Evolutionary conservation across 2,329 filamentous ascomycete species (phyloP), one percentile per base, ranked within the genome.

Genomic region (Metarhizium album): DNA sequence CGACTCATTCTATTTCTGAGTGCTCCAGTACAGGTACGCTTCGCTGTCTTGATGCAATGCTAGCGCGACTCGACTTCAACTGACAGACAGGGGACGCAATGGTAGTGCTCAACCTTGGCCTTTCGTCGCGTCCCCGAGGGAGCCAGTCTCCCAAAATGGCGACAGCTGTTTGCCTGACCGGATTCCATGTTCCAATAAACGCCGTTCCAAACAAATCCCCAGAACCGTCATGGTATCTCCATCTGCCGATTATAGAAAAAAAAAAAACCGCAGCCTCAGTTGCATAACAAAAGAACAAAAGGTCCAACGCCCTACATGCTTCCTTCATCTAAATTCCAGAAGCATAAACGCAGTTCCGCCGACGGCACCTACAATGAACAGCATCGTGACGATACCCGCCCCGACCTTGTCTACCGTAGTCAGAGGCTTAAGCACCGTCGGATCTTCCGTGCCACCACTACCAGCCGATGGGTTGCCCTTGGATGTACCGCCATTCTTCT

Each of bases 401-500:
- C 74, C 79, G 1, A 76, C 76, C 57, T 67, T 70, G 53, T 81
- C 78, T n/a, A 64, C 69, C 2, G 61, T 67, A 2, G 73, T 75
- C 51, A 82, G 75, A 62, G 56, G 54, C 35, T 50, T 55, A 31
- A 60, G 54, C 43, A 52, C 60, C 14, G 55, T 55, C 38, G 60
- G 52, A 31, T 70, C 55, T 43, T 56, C 53, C 55, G 63, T 56
- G 18, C 61, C 53, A 47, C 65, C 58, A 35, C 60, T 54, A 51
- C 58, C 54, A 40, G 58, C 55, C 43, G 58, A 58, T 4, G 70
- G 64, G 52, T 82, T 57, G 9, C 78, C 78, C 48, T 67, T 61
- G 2, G 76, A 80, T 1, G 77, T 84, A 48, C 83, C 84, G 33
- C 83, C 83, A 1, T 73, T 77, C 3, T 68, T 61, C 0, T 70